Conservation (phyloP, 768 basidiomycete genomes). For the Coprinopsis strossmayeri region DNA sequence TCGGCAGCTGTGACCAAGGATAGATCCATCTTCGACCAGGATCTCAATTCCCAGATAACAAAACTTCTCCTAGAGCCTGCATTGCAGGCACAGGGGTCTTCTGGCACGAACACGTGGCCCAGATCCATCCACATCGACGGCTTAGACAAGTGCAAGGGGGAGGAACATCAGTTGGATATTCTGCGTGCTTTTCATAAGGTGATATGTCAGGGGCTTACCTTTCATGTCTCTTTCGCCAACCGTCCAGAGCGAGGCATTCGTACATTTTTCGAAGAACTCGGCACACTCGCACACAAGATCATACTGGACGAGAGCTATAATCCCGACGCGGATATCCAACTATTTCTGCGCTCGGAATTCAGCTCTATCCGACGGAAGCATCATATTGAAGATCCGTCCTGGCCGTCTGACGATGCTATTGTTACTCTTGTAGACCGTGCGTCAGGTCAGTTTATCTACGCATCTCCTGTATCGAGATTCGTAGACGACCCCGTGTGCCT, state of each 20-base stretch:
- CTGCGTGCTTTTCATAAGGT: neutral
- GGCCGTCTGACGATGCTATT: constrained; percentile 6
- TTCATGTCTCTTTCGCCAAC: constrained; percentile 3
- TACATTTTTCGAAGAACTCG: neutral
- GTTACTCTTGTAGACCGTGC: neutral
- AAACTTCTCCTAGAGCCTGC: neutral
- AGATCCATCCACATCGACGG: constrained; percentile 9
- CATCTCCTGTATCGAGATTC: neutral
- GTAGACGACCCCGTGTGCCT: neutral
- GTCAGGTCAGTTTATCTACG: constrained; percentile 10
- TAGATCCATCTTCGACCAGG: neutral
- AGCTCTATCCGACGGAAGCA: neutral
- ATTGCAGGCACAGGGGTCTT: neutral
- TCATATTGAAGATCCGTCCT: neutral
- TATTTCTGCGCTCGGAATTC: neutral
- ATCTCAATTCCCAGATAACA: constrained; percentile 1
- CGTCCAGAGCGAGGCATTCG: constrained; percentile 1
- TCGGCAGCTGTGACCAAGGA: neutral
- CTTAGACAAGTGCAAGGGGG: constrained; percentile 9
- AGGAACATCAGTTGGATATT: neutral
- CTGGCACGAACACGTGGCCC: neutral
- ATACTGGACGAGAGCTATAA: neutral
- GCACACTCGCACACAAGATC: neutral
- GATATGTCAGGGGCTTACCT: neutral
- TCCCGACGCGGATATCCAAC: neutral